phyloP scores from a whole-genome alignment of 23 red algal species.

The Pyropia yezoensis region DNA sequence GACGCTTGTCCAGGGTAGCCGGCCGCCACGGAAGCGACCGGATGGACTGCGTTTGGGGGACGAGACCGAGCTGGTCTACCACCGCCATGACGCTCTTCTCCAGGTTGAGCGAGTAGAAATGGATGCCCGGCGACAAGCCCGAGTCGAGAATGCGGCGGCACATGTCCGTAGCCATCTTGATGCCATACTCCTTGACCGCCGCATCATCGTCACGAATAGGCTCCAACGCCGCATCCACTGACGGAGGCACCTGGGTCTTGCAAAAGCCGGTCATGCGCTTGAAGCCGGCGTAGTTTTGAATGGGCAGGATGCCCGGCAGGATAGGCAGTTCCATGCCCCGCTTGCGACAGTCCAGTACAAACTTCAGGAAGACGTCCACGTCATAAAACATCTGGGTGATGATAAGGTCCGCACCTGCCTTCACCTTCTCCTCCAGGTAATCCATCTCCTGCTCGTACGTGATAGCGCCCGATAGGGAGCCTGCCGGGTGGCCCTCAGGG shows the following conservation, averaged over 20 bases:
- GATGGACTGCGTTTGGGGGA: conserved; percentile 83
- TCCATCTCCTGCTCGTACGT: conserved; percentile 80
- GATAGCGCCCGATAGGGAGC: conserved; percentile 76
- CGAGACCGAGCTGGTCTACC: conserved; percentile 73
- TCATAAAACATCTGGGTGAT: conserved; percentile 99
- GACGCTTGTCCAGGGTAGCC: conserved; percentile 82
- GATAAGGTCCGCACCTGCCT: conserved; percentile 89
- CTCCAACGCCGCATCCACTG: conserved; percentile 68
- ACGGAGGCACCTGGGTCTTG: conserved; percentile 68
- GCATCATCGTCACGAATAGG: conserved; percentile 86
- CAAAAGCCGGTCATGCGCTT: conserved; percentile 98
- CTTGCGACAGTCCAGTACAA: conserved; percentile 64
- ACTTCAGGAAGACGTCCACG: conserved; percentile 79
- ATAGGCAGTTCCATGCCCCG: conserved; percentile 86
- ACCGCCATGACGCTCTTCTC: conserved; percentile 91
- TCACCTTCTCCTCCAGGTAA: conserved; percentile 86
- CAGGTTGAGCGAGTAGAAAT: conserved; percentile 97
- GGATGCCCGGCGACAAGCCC: conserved; percentile 73
- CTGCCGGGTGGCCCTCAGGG: conserved; percentile 95
- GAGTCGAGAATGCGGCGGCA: conserved; percentile 84
- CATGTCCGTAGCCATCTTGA: conserved; percentile 82
- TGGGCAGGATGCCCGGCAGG: conserved; percentile 94
- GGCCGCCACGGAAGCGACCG: conserved; percentile 97
- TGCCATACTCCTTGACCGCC: conserved; percentile 92
- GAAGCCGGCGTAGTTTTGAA: conserved; percentile 93